phyloP scores from a whole-genome alignment of 164 flowering plant species.

The Aristolochia californica region DNA sequence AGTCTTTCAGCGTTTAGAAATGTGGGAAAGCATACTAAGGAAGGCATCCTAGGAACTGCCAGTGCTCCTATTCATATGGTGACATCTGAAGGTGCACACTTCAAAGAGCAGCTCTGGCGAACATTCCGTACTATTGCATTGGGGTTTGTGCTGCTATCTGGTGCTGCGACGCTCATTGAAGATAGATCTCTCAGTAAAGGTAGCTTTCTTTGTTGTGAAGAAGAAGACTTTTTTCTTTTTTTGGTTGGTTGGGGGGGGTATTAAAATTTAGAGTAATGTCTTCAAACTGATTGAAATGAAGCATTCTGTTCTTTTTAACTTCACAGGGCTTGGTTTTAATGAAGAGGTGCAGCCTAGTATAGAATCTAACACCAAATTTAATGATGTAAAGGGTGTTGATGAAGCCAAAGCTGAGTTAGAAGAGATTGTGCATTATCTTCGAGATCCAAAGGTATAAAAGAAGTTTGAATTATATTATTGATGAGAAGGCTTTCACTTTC shows the following conservation, averaged over 20 bases:
- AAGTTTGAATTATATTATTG: too few relatives aligned
- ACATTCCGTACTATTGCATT: slow-evolving; percentile 68
- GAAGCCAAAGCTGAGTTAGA: slow-evolving; percentile 97
- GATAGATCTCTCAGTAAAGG: slow-evolving; percentile 90
- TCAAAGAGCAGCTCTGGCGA: slow-evolving; percentile 86
- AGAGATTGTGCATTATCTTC: slow-evolving; percentile 97
- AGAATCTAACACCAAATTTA: slow-evolving; percentile 89
- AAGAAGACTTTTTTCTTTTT: not conserved
- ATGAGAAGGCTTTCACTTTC: too few relatives aligned
- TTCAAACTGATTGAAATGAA: too few relatives aligned
- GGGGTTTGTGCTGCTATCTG: slow-evolving; percentile 74
- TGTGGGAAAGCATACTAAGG: slow-evolving; percentile 57
- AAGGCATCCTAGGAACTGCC: slow-evolving; percentile 75
- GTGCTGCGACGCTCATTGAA: slow-evolving; percentile 76
- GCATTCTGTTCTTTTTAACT: not conserved
- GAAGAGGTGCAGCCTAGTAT: slow-evolving; percentile 92
- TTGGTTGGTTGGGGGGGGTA: not conserved
- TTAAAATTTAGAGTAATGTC: too few relatives aligned
- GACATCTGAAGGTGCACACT: slow-evolving; percentile 60
- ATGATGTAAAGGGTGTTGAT: slow-evolving; percentile 96
- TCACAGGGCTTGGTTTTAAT: slow-evolving; percentile 72
- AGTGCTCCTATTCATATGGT: slow-evolving; percentile 89
- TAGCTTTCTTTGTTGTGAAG: slow-evolving; percentile 10
- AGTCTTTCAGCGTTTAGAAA: slow-evolving; percentile 53
- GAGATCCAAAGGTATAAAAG: slow-evolving; percentile 60